Evolutionary conservation across 768 basidiomycete genomes (phyloP).

Genomic region (Nidularia pulvinata): DNA sequence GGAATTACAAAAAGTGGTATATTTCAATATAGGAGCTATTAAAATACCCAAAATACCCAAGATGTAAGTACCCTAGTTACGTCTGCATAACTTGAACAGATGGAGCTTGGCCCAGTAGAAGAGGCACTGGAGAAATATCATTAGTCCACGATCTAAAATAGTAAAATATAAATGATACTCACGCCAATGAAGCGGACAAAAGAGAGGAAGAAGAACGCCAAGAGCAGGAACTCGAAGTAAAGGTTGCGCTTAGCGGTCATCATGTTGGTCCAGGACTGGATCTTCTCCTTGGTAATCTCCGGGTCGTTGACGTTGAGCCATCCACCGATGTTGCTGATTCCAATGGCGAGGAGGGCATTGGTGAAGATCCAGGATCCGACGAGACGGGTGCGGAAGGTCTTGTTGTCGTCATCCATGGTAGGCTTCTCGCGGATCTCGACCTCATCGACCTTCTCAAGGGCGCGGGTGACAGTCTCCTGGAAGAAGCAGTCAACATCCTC

Average conservation of each 20-base stretch:
- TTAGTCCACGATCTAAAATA: not conserved
- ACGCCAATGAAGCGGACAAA: conserved; percentile 77
- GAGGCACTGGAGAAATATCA: conserved; percentile 53
- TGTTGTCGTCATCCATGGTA: conserved; percentile 86
- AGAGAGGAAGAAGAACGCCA: conserved; percentile 74
- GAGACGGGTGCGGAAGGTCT: conserved; percentile 89
- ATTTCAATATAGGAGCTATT: too few relatives aligned
- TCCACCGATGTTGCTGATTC: conserved; percentile 76
- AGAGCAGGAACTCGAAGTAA: conserved; percentile 80
- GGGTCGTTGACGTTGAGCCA: conserved; percentile 27
- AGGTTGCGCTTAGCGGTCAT: conserved; percentile 42
- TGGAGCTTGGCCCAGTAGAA: conserved; percentile 84
- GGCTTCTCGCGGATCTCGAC: conserved; percentile 76
- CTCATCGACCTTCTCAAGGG: conserved; percentile 69
- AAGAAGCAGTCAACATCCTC: conserved; percentile 91
- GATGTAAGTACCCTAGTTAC: conserved; percentile 42
- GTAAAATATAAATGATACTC: conserved; percentile 23
- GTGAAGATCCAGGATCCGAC: conserved; percentile 78
- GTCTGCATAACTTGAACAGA: conserved; percentile 80
- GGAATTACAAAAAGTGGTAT: too few relatives aligned
- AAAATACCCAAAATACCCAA: too few relatives aligned
- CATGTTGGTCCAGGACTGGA: conserved; percentile 31
- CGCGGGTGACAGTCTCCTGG: conserved; percentile 89
- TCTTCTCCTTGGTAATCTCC: conserved; percentile 6
- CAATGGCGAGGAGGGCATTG: conserved; percentile 70